A percentile compares a stretch with the other conserved stretches of the same genome.
Conservation (phyloP, 2,329 filamentous ascomycete genomes). For the Lojkania enalia region DNA sequence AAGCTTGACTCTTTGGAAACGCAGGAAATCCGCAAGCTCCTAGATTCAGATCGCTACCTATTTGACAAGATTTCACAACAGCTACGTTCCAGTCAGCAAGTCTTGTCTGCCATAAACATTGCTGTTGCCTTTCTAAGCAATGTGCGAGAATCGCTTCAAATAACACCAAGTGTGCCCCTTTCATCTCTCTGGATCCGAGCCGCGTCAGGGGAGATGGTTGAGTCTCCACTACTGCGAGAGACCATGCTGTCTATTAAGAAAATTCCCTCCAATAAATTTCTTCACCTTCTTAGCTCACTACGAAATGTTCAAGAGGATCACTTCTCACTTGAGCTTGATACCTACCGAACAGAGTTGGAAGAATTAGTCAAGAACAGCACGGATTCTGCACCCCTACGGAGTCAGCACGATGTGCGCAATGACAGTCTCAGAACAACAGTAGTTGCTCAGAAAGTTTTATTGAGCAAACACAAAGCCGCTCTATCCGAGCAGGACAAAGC, state of each 20-base stretch:
- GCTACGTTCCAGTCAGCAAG: slow-evolving; percentile 43
- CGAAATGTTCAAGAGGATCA: slow-evolving; percentile 12
- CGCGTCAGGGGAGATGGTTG: slow-evolving; percentile 59
- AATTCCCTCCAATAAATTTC: slow-evolving; percentile 59
- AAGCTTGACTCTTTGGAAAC: slow-evolving; percentile 42
- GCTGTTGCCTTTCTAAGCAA: slow-evolving; percentile 40
- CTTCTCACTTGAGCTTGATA: slow-evolving; percentile 25
- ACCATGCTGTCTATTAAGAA: slow-evolving; percentile 63
- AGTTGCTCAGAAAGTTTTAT: slow-evolving; percentile 77
- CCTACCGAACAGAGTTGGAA: slow-evolving; percentile 41
- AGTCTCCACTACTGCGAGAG: slow-evolving; percentile 56
- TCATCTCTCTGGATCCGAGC: slow-evolving; percentile 64
- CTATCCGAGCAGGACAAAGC: slow-evolving; percentile 71
- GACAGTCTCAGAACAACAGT: slow-evolving; percentile 75
- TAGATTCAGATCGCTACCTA: slow-evolving; percentile 64
- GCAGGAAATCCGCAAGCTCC: slow-evolving; percentile 55
- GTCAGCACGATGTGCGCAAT: slow-evolving; percentile 72
- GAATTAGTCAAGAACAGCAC: slow-evolving; percentile 28
- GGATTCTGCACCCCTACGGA: slow-evolving; percentile 59
- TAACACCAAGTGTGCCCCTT: slow-evolving; percentile 39
- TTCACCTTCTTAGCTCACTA: slow-evolving; percentile 49
- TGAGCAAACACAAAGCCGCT: slow-evolving; percentile 73
- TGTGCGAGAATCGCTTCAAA: slow-evolving; percentile 45
- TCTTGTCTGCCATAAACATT: slow-evolving; percentile 46
- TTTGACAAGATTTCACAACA: slow-evolving; percentile 46